A percentile compares a stretch with the other conserved stretches of the same genome.
Evolutionary conservation across 805 yeast genomes (phyloP).

Genomic region (Kuraishia capsulata): DNA sequence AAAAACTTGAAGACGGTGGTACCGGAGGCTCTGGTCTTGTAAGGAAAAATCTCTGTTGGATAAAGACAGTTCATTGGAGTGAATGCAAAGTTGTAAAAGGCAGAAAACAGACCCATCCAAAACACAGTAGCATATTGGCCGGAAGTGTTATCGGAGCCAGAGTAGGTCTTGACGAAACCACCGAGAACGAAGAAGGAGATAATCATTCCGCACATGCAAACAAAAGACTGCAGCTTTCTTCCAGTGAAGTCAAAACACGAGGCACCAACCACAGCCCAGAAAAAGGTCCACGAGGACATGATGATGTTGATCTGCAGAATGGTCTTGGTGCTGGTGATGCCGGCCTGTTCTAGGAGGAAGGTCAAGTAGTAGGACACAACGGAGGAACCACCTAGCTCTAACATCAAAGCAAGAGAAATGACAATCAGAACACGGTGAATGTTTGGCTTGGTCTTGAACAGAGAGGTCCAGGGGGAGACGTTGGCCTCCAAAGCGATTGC

Average conservation of each 20-base stretch:
- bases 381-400: constrained; percentile 17
- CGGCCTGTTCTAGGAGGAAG: constrained; percentile 19
- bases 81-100: constrained; percentile 14
- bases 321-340: constrained; percentile 12
- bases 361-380: constrained; percentile 22
- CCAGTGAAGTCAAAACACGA: constrained; percentile 15
- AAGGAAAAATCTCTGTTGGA: constrained; percentile 16
- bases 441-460: constrained; percentile 13
- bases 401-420: constrained; percentile 16
- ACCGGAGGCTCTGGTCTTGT: constrained; percentile 16
- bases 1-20: constrained; percentile 15
- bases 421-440: constrained; percentile 15
- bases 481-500: constrained; percentile 12
- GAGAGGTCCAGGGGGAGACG: constrained; percentile 12
- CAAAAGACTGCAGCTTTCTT: constrained; percentile 11
- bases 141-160: constrained; percentile 11
- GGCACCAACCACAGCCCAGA: constrained; percentile 15
- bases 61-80: constrained; percentile 16
- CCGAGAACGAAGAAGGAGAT: constrained; percentile 17
- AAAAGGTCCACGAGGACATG: constrained; percentile 11
- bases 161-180: constrained; percentile 12
- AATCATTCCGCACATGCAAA: constrained; percentile 15
- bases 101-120: constrained; percentile 14
- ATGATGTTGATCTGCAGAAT: constrained; percentile 18
- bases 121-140: constrained; percentile 16